Evolutionary conservation across 2,329 filamentous ascomycete genomes (phyloP).

Genomic region (Phyllosticta citrichinensis): DNA sequence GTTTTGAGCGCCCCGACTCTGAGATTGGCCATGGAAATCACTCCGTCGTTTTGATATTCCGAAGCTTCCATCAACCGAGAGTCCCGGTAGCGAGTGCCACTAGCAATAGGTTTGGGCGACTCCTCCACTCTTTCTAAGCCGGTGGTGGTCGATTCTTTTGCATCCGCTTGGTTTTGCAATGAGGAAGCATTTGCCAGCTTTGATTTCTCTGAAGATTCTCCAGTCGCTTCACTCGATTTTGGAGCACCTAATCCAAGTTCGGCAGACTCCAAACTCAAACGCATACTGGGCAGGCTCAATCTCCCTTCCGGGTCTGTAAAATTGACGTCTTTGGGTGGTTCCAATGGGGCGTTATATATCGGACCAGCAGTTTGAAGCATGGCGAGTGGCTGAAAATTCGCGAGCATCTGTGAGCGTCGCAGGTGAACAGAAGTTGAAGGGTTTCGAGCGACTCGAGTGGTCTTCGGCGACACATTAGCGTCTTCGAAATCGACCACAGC

Average conservation of each 20-base stretch:
- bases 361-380: slow-evolving; percentile 20
- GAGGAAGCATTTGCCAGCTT: no score
- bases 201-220: background rate
- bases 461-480: background rate
- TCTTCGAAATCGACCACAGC: background rate
- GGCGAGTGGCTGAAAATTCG: slow-evolving; percentile 31
- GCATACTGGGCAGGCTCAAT: slow-evolving; percentile 10
- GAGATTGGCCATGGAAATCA: slow-evolving; percentile 57
- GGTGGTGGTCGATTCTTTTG: background rate
- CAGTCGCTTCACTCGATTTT: background rate
- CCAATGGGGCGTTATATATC: background rate
- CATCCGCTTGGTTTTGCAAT: background rate
- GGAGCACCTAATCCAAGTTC: background rate
- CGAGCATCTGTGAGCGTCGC: slow-evolving; percentile 41
- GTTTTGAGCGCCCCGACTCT: slow-evolving; percentile 74
- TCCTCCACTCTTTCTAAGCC: background rate
- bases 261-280: slow-evolving; percentile 2
- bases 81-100: slow-evolving; percentile 33
- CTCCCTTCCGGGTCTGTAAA: background rate
- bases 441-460: background rate
- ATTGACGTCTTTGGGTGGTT: background rate
- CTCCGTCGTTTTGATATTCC: slow-evolving; percentile 27
- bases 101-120: slow-evolving; percentile 4
- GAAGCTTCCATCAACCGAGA: slow-evolving; percentile 45
- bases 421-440: slow-evolving; percentile 26